A percentile compares a stretch with the other conserved stretches of the same genome.
Conservation (phyloP, 306 rosid genomes). For the Quercus robur region DNA sequence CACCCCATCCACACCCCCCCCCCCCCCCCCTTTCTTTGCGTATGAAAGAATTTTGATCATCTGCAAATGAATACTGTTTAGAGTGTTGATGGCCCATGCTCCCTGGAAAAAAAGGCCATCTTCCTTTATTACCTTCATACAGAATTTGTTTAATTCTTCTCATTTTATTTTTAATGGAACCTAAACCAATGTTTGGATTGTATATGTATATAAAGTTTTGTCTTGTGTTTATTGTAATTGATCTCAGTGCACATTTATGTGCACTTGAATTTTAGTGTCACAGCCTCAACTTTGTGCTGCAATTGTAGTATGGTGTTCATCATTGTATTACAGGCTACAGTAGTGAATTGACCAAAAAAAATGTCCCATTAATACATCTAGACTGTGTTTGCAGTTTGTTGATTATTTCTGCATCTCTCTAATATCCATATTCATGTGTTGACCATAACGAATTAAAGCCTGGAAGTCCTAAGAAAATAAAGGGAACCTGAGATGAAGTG, state of each 20-base stretch:
- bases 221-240: too few species aligned
- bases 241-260: too few species aligned
- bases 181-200: background rate
- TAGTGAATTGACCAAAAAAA: background rate
- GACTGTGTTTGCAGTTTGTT: background rate
- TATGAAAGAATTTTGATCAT: constrained; percentile 1
- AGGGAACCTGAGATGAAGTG: constrained; percentile 62
- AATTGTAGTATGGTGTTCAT: background rate
- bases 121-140: background rate
- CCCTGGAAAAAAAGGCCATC: background rate
- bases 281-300: background rate
- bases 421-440: constrained; percentile 28
- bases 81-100: background rate
- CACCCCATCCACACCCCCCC: too few species aligned
- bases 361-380: background rate
- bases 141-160: constrained; percentile 15
- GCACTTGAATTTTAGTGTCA: background rate
- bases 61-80: constrained; percentile 4
- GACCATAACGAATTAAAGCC: constrained; percentile 42
- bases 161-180: constrained; percentile 11
- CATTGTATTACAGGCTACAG: background rate
- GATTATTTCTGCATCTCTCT: background rate
- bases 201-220: background rate
- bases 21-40: too few species aligned
- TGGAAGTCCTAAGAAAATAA: constrained; percentile 48